Percentiles rank a stretch among this genome's conserved stretches.
These are phyloP conservation scores for Musa balbisiana DNA, from an alignment of 202 grass and related monocot genomes.

Conservation along the genomic window DNA sequence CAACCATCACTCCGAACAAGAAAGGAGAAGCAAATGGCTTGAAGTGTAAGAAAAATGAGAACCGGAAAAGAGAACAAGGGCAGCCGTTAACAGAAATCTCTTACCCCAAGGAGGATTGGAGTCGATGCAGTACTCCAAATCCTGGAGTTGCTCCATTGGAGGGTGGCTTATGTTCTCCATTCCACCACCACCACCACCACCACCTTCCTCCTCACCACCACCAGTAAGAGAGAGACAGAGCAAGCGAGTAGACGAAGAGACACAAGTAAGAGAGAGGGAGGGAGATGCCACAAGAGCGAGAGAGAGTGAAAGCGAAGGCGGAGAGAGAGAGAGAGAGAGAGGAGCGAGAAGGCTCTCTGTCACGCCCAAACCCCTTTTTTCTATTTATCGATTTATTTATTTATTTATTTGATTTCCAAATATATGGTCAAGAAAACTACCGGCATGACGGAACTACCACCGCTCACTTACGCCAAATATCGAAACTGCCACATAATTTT, in stretches of 20 bases:
- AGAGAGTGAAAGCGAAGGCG: background rate
- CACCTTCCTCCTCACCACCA: background rate
- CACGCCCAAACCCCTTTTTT: background rate
- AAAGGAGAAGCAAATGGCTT: background rate
- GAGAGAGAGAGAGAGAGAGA: background rate
- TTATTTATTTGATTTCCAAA: background rate
- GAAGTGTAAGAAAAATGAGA: background rate
- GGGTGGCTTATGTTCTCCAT: slow-evolving; percentile 37
- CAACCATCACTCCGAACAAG: background rate
- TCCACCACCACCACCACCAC: slow-evolving; percentile 1
- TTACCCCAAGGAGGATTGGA: slow-evolving; percentile 47
- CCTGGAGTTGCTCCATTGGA: slow-evolving; percentile 56
- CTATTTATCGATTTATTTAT: background rate
- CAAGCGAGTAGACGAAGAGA: background rate
- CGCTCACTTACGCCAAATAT: background rate
- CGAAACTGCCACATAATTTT: background rate
- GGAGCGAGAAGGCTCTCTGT: background rate
- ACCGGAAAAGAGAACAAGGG: background rate
- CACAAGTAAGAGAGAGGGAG: background rate
- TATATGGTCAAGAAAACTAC: background rate
- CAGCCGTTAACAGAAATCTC: slow-evolving; percentile 3
- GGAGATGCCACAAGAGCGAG: background rate
- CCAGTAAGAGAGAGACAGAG: background rate
- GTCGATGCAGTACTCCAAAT: slow-evolving; percentile 56
- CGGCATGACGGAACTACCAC: background rate